Percentiles rank a stretch among this genome's conserved stretches.
Conservation (phyloP, 2,329 filamentous ascomycete genomes). For the Cadophora gregata region DNA sequence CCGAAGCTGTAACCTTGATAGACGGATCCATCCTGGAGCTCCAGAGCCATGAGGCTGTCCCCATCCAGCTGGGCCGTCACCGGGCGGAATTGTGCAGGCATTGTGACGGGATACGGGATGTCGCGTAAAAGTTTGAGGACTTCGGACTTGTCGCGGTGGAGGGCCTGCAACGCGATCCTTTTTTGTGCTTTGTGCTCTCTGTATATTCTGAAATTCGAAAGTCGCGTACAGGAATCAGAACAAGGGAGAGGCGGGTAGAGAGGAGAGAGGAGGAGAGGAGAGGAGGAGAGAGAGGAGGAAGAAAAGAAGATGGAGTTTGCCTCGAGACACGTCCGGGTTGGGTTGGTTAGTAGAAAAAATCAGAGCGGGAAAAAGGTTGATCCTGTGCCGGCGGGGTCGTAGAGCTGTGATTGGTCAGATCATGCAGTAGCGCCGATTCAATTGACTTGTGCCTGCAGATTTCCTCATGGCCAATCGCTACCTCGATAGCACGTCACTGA, state of each 20-base stretch:
- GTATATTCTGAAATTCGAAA: background rate
- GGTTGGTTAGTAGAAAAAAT: constrained; percentile 4
- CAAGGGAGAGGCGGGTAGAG: background rate
- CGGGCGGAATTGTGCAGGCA: constrained; percentile 23
- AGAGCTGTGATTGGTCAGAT: constrained; percentile 4
- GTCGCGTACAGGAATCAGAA: background rate
- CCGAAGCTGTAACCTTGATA: constrained; percentile 98
- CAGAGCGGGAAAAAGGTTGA: background rate
- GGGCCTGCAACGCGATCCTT: background rate
- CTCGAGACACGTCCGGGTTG: background rate
- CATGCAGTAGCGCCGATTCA: background rate
- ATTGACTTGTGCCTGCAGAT: background rate
- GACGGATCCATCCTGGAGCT: constrained; percentile 88
- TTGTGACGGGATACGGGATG: background rate
- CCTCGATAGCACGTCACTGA: background rate
- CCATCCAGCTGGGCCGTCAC: constrained; percentile 44
- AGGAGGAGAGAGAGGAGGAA: background rate
- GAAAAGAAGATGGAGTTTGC: background rate
- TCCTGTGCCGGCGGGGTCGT: constrained; percentile 13
- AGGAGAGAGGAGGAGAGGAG: background rate
- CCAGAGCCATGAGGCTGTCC: constrained; percentile 78
- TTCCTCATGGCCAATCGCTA: background rate
- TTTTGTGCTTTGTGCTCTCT: background rate
- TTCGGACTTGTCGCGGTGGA: background rate
- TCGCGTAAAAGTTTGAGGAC: background rate